Conservation (phyloP, 2,329 filamentous ascomycete genomes). For the Parastagonospora nodorum region DNA sequence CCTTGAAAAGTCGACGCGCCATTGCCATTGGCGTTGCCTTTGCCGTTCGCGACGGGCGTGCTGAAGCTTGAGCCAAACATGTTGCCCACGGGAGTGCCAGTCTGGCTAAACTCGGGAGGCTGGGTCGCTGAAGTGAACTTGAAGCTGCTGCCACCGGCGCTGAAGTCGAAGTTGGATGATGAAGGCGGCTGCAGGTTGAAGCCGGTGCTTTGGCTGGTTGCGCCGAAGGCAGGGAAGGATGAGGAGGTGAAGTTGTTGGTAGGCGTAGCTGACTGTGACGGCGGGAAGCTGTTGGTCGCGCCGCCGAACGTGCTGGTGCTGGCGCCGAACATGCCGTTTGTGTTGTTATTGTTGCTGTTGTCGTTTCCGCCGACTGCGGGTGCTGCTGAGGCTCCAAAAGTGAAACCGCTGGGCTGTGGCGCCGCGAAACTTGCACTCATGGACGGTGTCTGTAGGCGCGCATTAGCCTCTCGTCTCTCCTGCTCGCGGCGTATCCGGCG, state of each 20-base stretch:
- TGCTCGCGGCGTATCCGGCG: slow-evolving; percentile 13
- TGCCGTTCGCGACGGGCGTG: slow-evolving; percentile 28
- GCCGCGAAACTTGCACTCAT: slow-evolving; percentile 28
- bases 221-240: slow-evolving; percentile 41
- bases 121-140: neutral
- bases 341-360: neutral
- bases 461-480: slow-evolving; percentile 21
- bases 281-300: slow-evolving; percentile 40
- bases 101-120: no score
- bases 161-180: slow-evolving; percentile 34
- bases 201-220: slow-evolving; percentile 16
- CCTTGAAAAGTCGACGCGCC: slow-evolving; percentile 22
- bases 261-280: slow-evolving; percentile 29
- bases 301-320: slow-evolving; percentile 19
- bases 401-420: slow-evolving; percentile 22
- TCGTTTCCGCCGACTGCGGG: slow-evolving; percentile 12
- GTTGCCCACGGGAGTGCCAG: no score
- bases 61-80: slow-evolving; percentile 22
- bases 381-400: slow-evolving; percentile 29
- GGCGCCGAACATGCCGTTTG: slow-evolving; percentile 17
- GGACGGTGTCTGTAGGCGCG: slow-evolving; percentile 23
- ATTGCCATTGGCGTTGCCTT: neutral
- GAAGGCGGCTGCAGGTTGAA: slow-evolving; percentile 35
- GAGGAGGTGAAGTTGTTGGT: slow-evolving; percentile 34
- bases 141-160: slow-evolving; percentile 24